Percentiles rank a stretch among this genome's conserved stretches.
These are phyloP conservation scores for Phanerodontia chrysosporium DNA, from an alignment of 768 basidiomycete species.

Conservation along the genomic window DNA sequence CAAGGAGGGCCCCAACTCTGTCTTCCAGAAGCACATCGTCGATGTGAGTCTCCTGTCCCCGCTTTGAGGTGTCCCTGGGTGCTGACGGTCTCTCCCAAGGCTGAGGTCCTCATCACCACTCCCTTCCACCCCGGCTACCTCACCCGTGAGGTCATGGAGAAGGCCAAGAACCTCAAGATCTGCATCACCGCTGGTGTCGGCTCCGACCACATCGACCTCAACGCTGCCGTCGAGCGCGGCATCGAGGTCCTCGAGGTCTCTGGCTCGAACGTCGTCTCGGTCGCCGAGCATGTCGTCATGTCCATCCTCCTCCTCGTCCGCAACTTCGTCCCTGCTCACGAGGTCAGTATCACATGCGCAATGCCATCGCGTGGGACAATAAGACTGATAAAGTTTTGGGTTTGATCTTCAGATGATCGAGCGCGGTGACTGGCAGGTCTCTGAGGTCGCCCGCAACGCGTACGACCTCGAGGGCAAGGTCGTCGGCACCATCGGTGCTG, in stretches of 20 bases:
- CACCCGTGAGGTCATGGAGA: constrained; percentile 62
- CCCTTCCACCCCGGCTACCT: constrained; percentile 85
- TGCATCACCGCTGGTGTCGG: constrained; percentile 88
- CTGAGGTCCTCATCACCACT: constrained; percentile 74
- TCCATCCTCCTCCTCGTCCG: constrained; percentile 83
- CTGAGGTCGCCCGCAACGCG: constrained; percentile 71
- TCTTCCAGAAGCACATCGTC: constrained; percentile 75
- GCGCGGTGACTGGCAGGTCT: constrained; percentile 80
- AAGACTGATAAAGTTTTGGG: neutral
- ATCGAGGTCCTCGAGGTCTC: constrained; percentile 45
- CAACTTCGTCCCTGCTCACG: constrained; percentile 83
- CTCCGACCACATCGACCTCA: constrained; percentile 84
- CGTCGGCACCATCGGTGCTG: constrained; percentile 80
- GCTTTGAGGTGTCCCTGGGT: neutral
- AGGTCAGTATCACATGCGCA: constrained; percentile 25
- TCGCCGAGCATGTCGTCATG: constrained; percentile 88
- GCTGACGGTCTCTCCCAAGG: constrained; percentile 33
- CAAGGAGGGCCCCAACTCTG: constrained; percentile 77
- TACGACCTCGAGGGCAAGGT: constrained; percentile 87
- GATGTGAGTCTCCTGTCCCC: constrained; percentile 45
- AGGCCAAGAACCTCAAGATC: constrained; percentile 83
- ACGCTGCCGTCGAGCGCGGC: constrained; percentile 25
- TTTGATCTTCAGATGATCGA: constrained; percentile 56
- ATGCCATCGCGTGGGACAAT: neutral
- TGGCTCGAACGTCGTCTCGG: constrained; percentile 83